These are phyloP conservation scores for Purshia tridentata DNA, from an alignment of 306 rosid species.

Conservation along the genomic window DNA sequence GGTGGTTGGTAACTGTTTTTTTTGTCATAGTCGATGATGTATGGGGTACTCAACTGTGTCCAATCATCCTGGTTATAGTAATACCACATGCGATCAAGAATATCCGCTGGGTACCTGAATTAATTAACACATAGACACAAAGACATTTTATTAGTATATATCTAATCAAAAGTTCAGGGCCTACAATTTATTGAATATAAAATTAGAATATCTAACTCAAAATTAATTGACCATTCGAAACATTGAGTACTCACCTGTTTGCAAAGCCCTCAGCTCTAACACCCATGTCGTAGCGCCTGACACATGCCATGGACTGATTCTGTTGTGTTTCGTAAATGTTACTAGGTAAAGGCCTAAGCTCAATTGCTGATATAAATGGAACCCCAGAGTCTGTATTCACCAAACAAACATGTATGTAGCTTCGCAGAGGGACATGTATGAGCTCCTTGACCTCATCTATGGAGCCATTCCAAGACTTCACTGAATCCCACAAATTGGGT, in stretches of 20 bases:
- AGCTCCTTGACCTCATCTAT: neutral
- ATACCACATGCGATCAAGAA: too few species aligned
- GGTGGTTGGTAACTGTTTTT: constrained; percentile 22
- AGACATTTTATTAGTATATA: too few species aligned
- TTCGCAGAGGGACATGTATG: neutral
- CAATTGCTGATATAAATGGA: constrained; percentile 24
- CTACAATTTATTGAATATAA: neutral
- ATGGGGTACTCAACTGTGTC: constrained; percentile 12
- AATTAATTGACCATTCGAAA: too few species aligned
- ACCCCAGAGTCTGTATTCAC: constrained; percentile 19
- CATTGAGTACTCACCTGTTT: neutral
- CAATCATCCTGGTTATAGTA: neutral
- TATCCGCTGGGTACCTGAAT: too few species aligned
- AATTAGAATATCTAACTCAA: too few species aligned
- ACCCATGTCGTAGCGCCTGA: constrained; percentile 1
- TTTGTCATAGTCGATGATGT: neutral
- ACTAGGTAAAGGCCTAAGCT: constrained; percentile 23
- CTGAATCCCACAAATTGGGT: constrained; percentile 14
- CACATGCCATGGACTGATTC: constrained; percentile 3
- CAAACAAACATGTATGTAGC: constrained; percentile 9
- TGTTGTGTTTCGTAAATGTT: neutral
- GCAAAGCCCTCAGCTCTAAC: neutral
- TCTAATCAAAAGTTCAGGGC: too few species aligned
- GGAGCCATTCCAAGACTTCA: too few species aligned
- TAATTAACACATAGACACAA: too few species aligned